Evolutionary conservation across 192 early-diverging fungal species (phyloP), one percentile per base, ranked within the genome.

Genomic region (Coemansia aciculifera): DNA sequence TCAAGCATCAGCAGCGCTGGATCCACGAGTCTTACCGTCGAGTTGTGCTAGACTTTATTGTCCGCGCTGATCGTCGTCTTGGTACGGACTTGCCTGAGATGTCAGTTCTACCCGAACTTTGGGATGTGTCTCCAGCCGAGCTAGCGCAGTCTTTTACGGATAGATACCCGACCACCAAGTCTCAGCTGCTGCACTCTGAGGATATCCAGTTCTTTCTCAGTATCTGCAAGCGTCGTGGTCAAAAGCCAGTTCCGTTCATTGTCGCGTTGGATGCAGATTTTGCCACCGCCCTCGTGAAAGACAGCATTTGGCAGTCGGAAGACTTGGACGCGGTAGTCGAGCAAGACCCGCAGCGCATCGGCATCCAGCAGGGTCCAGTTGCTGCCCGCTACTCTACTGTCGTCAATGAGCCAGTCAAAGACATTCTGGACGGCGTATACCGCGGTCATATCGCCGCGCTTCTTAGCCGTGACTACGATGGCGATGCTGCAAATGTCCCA

Each of bases 211-310:
- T 65, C n/a, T 76, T 84, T 46, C 21, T 73, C 8, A 15, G 36
- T 29, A 56, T 66, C 39, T 79, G 83, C 65, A 73, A 89, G 54
- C 88, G 88, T 0, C 52, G 89, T 46, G 89, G 89, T 24, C 90
- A 92, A 68, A 95, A 95, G 82, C 96, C 93, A 12, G 89, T 92
- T 9, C 92, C 93, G 36, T 97, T 95, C 74, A 91, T 98, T 40
- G 91, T 92, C 8, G 86, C 90, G 13, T 74, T 98, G 19, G 94
- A 94, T 68, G 88, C 89, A 62, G 90, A 93, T 79, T 95, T 98
- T 84, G 92, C 94, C 71, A 83, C 87, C 19, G 90, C 91, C 89
- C 89, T 96, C 83, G 91, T 90, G 81, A 97, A 96, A 86, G 91
- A 94, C 74, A 91, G 90, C 9, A 77, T 91, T 29, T 96, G 94